phyloP scores from a whole-genome alignment of 345 rosid genomes.

The Citrus medica region DNA sequence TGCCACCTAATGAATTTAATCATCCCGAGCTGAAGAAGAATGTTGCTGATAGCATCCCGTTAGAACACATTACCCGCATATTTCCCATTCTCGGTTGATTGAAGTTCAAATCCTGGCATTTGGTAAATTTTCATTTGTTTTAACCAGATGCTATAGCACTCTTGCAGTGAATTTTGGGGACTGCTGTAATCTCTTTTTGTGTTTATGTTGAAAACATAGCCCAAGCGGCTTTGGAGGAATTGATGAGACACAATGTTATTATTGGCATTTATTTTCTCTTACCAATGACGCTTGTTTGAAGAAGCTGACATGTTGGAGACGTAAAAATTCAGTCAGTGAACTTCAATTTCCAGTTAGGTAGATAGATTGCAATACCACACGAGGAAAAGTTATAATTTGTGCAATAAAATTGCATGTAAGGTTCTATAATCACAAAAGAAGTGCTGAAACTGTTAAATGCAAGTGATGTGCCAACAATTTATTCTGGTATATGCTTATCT shows the following conservation, averaged over 20 bases:
- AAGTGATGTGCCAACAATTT: too few species aligned
- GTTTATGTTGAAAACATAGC: not conserved
- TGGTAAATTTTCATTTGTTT: not conserved
- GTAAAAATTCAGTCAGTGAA: not conserved
- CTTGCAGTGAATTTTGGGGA: not conserved
- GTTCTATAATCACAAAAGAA: too few species aligned
- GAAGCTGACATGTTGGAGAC: not conserved
- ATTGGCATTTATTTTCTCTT: not conserved
- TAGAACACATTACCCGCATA: constrained; percentile 84
- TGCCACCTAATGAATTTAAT: constrained; percentile 71
- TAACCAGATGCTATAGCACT: not conserved
- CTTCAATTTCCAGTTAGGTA: not conserved
- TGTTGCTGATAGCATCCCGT: constrained; percentile 59
- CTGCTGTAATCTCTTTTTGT: not conserved
- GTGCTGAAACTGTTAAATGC: too few species aligned
- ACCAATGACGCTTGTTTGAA: not conserved
- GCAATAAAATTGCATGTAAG: not conserved
- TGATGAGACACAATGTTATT: not conserved
- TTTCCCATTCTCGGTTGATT: constrained; percentile 86
- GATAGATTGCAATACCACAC: not conserved
- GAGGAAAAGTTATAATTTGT: not conserved
- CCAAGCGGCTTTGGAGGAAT: not conserved
- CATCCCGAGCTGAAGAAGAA: constrained; percentile 85
- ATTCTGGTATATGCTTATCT: too few species aligned
- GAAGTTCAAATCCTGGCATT: not conserved